phyloP scores from a whole-genome alignment of 2,329 filamentous ascomycete genomes.

The Colletotrichum sp. region DNA sequence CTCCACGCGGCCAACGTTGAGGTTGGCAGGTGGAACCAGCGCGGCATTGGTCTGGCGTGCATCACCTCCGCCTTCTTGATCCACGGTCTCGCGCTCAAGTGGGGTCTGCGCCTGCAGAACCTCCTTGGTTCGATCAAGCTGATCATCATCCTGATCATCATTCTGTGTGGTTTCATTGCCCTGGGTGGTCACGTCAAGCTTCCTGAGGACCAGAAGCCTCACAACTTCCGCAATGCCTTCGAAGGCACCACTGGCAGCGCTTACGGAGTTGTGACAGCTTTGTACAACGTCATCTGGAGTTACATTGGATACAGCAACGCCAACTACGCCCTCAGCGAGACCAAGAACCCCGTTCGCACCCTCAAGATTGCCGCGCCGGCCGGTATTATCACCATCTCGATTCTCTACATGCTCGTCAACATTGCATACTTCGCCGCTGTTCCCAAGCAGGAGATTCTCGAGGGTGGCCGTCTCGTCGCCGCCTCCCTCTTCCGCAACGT shows the following conservation, averaged over 20 bases:
- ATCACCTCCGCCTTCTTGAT: slow-evolving; percentile 69
- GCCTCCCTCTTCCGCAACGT: slow-evolving; percentile 61
- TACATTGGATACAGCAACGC: slow-evolving; percentile 73
- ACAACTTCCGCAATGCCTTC: slow-evolving; percentile 69
- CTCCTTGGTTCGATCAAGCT: slow-evolving; percentile 69
- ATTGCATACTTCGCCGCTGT: slow-evolving; percentile 69
- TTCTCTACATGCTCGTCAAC: slow-evolving; percentile 71
- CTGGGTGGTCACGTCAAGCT: slow-evolving; percentile 65
- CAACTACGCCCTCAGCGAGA: slow-evolving; percentile 70
- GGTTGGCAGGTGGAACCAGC: slow-evolving; percentile 69
- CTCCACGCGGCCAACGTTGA: slow-evolving; percentile 67
- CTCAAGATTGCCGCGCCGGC: slow-evolving; percentile 68
- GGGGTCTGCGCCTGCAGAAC: slow-evolving; percentile 72
- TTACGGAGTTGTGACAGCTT: slow-evolving; percentile 70
- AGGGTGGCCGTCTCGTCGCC: slow-evolving; percentile 54
- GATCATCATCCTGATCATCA: slow-evolving; percentile 67
- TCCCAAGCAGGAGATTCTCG: slow-evolving; percentile 56
- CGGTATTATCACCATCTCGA: slow-evolving; percentile 60
- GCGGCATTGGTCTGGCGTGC: slow-evolving; percentile 68
- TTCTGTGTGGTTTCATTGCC: slow-evolving; percentile 65
- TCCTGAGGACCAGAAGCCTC: slow-evolving; percentile 51
- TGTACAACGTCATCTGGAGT: slow-evolving; percentile 76
- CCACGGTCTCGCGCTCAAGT: slow-evolving; percentile 66
- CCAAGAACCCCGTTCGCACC: slow-evolving; percentile 67
- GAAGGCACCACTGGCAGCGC: slow-evolving; percentile 68